Percentiles rank a stretch among this genome's conserved stretches.
phyloP scores from a whole-genome alignment of 768 basidiomycete genomes.

The Peribolospora baueri region DNA sequence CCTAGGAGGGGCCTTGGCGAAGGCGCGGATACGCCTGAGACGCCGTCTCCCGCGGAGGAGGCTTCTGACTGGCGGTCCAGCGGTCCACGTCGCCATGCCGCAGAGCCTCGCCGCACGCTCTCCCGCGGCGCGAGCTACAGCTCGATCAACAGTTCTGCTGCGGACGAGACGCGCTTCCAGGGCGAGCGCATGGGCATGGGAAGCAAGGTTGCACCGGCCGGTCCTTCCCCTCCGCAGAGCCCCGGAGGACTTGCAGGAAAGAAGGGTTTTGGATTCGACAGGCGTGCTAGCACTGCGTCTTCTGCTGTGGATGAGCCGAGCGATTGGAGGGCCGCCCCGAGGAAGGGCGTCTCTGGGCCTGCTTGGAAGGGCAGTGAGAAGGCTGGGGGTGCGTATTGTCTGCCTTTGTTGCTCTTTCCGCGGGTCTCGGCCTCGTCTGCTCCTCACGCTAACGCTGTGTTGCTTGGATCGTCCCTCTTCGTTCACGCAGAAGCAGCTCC shows the following conservation, averaged over 20 bases:
- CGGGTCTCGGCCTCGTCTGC: too few species aligned
- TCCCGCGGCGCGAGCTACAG: neutral
- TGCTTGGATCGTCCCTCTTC: too few species aligned
- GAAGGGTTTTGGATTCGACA: neutral
- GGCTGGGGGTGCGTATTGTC: too few species aligned
- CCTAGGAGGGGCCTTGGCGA: neutral
- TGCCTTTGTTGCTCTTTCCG: too few species aligned
- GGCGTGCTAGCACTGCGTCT: neutral
- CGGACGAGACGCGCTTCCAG: neutral
- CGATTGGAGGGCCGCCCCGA: too few species aligned
- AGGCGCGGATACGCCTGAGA: conserved; percentile 3
- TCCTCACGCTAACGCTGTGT: too few species aligned
- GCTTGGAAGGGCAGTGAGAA: too few species aligned
- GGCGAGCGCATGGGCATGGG: conserved; percentile 1
- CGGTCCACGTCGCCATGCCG: neutral
- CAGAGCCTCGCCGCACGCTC: neutral
- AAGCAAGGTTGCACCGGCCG: neutral
- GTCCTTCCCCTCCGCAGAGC: neutral
- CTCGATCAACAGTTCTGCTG: neutral
- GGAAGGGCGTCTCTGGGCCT: too few species aligned
- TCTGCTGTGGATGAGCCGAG: too few species aligned
- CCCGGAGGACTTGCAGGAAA: conserved; percentile 32
- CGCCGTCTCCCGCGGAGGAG: conserved; percentile 16
- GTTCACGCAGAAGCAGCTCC: neutral
- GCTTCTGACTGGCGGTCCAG: conserved; percentile 1